Evolutionary conservation across 2,329 filamentous ascomycete species (phyloP).

Genomic region (Pleurostoma richardsiae): DNA sequence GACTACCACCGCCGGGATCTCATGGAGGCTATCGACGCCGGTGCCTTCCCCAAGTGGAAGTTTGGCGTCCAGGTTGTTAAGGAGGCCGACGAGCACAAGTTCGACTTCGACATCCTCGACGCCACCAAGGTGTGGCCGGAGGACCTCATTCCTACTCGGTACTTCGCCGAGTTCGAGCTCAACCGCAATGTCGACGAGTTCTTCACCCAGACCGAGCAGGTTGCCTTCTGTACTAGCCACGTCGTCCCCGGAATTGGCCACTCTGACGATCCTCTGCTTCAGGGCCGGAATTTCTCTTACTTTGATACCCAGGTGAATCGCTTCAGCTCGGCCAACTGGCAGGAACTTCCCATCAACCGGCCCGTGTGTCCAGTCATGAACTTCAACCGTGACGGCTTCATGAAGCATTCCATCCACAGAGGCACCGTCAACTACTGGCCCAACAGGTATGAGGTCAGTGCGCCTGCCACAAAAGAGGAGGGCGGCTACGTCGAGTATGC

Average conservation of each 20-base stretch:
- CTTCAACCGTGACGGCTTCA: slow-evolving; percentile 69
- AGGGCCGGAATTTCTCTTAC: slow-evolving; percentile 68
- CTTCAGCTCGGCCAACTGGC: slow-evolving; percentile 64
- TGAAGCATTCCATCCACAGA: slow-evolving; percentile 68
- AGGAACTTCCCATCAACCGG: slow-evolving; percentile 72
- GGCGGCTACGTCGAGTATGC: slow-evolving; percentile 67
- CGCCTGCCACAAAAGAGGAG: slow-evolving; percentile 56
- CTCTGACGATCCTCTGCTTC: slow-evolving; percentile 68
- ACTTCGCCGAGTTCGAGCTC: slow-evolving; percentile 74
- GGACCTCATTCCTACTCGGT: slow-evolving; percentile 67
- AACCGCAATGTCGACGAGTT: slow-evolving; percentile 78
- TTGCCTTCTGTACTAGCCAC: slow-evolving; percentile 77
- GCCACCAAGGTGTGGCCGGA: slow-evolving; percentile 85
- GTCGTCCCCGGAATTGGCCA: slow-evolving; percentile 74
- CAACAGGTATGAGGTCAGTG: slow-evolving; percentile 60
- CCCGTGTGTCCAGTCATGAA: slow-evolving; percentile 73
- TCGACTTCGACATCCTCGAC: slow-evolving; percentile 82
- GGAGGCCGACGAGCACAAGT: slow-evolving; percentile 67
- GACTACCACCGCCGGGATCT: slow-evolving; percentile 81
- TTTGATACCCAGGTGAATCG: slow-evolving; percentile 65
- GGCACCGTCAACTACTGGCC: slow-evolving; percentile 77
- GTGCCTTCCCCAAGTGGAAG: slow-evolving; percentile 70
- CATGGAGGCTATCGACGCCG: slow-evolving; percentile 66
- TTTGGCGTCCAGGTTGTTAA: slow-evolving; percentile 77
- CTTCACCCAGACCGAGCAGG: slow-evolving; percentile 78